Conservation (phyloP, 2,329 filamentous ascomycete genomes). For the Colletotrichum viniferum region DNA sequence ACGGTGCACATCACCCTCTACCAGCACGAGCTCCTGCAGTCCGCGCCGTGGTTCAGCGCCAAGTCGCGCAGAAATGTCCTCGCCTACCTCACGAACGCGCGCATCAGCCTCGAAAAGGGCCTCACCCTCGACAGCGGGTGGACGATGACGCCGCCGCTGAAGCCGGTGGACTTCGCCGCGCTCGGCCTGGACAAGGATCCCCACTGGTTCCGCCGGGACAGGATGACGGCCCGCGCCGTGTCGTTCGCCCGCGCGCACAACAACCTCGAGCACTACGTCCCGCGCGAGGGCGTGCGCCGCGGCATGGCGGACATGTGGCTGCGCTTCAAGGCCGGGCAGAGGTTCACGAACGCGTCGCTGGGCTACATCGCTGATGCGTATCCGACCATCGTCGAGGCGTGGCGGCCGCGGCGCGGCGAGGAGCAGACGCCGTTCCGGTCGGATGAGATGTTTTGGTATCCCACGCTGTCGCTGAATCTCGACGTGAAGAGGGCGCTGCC, state of each 20-base stretch:
- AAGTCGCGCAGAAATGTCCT: conserved; percentile 34
- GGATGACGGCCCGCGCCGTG: not conserved
- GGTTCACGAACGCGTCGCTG: conserved; percentile 67
- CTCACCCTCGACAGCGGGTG: conserved; percentile 22
- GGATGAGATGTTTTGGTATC: conserved; percentile 68
- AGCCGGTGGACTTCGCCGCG: conserved; percentile 28
- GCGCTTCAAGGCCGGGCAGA: conserved; percentile 60
- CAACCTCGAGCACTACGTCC: conserved; percentile 28
- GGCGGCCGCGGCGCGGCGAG: conserved; percentile 33
- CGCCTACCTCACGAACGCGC: conserved; percentile 44
- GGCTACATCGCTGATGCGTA: conserved; percentile 73
- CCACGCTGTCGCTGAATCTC: conserved; percentile 75
- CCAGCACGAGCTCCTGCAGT: conserved; percentile 37
- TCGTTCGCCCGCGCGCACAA: conserved; percentile 28
- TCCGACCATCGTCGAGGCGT: conserved; percentile 66
- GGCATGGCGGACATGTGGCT: conserved; percentile 66
- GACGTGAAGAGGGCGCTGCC: conserved; percentile 79
- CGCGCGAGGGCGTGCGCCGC: conserved; percentile 7
- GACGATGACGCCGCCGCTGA: conserved; percentile 18
- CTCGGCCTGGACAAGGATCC: conserved; percentile 28
- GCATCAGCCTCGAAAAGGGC: conserved; percentile 35
- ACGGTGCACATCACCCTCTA: conserved; percentile 47
- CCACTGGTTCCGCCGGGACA: conserved; percentile 28
- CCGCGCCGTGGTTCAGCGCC: conserved; percentile 39
- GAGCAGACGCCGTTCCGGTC: conserved; percentile 36